Percentiles rank a stretch among this genome's conserved stretches.
phyloP scores from a whole-genome alignment of 768 basidiomycete genomes.

The Tricholoma sp. region DNA sequence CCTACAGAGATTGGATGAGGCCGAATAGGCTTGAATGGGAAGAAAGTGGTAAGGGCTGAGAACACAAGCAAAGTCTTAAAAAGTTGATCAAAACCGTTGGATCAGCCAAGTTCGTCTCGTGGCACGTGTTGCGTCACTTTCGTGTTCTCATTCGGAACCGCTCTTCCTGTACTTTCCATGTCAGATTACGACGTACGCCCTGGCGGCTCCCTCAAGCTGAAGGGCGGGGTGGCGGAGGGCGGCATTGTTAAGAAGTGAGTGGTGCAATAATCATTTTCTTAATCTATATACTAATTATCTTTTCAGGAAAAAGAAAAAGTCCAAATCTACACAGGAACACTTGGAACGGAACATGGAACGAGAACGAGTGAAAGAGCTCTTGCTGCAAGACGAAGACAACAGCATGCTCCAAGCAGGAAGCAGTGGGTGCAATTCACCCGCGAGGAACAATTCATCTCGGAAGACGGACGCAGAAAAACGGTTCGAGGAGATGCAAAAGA shows the following conservation, averaged over 20 bases:
- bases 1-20: constrained; percentile 6
- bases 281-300: constrained; percentile 6
- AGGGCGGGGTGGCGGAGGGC: constrained; percentile 74
- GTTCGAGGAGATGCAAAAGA: constrained; percentile 84
- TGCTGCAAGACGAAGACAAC: constrained; percentile 43
- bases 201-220: constrained; percentile 87
- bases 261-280: constrained; percentile 17
- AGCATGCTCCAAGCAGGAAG: constrained; percentile 48
- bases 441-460: constrained; percentile 42
- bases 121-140: constrained; percentile 18
- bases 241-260: constrained; percentile 80
- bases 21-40: constrained; percentile 10
- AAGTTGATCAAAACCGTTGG: neutral
- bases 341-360: constrained; percentile 41
- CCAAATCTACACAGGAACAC: constrained; percentile 51
- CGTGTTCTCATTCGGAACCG: constrained; percentile 7
- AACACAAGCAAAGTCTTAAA: neutral
- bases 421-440: constrained; percentile 55
- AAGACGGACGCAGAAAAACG: constrained; percentile 87
- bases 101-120: neutral
- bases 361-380: constrained; percentile 46
- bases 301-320: constrained; percentile 85
- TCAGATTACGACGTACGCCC: constrained; percentile 83
- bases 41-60: neutral
- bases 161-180: constrained; percentile 37